Evolutionary conservation across 352 stramenopile species (phyloP).

Genomic region (Pythium coloratum): DNA sequence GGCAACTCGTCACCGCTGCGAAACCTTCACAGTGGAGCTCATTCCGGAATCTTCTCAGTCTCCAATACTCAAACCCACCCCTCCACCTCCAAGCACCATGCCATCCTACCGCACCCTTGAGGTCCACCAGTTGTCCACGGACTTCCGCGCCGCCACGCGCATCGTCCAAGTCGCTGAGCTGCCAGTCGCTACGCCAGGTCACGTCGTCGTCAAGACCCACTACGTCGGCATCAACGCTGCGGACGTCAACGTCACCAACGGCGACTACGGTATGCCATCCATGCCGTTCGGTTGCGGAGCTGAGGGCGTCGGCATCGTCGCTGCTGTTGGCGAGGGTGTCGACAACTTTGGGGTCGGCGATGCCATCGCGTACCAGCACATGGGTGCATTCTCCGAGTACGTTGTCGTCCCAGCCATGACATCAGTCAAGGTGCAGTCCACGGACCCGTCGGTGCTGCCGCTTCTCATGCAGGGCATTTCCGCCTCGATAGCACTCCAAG

Average conservation of each 20-base stretch:
- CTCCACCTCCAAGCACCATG: slow-evolving; percentile 2
- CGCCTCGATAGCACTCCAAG: slow-evolving; percentile 42
- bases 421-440: slow-evolving; percentile 26
- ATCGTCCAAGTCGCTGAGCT: slow-evolving; percentile 29
- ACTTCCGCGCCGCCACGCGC: slow-evolving; percentile 36
- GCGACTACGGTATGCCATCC: slow-evolving; percentile 42
- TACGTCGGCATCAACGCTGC: slow-evolving; percentile 47
- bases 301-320: slow-evolving; percentile 42
- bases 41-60: background rate
- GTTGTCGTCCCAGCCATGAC: slow-evolving; percentile 33
- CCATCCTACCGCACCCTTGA: slow-evolving; percentile 13
- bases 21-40: too few relatives aligned
- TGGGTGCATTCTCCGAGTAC: slow-evolving; percentile 41
- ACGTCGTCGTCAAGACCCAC: slow-evolving; percentile 50
- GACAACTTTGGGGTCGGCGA: slow-evolving; percentile 43
- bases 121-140: slow-evolving; percentile 31
- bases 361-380: slow-evolving; percentile 41
- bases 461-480: slow-evolving; percentile 40
- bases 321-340: slow-evolving; percentile 31
- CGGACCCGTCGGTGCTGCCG: slow-evolving; percentile 32
- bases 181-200: slow-evolving; percentile 18
- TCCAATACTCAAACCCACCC: background rate
- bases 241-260: slow-evolving; percentile 64
- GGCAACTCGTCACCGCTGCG: too few relatives aligned
- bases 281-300: slow-evolving; percentile 58